Evolutionary conservation across 2,329 filamentous ascomycete genomes (phyloP), one percentile per base, ranked within the genome.

Genomic region (Pseudophaeomoniella oleicola): DNA sequence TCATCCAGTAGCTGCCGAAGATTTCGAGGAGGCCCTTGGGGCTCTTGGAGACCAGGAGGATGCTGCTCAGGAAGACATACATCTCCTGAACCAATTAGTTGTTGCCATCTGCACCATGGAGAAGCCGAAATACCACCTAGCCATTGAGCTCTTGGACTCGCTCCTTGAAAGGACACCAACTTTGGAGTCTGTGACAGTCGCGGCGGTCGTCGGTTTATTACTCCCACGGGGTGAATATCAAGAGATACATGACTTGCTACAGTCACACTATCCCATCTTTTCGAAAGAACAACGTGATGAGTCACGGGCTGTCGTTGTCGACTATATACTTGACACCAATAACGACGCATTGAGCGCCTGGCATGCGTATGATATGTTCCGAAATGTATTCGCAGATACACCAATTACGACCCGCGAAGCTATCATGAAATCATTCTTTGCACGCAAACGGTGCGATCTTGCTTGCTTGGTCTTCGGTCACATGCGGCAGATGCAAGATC

Each of bases 381-480:
- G 63, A 19, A 53, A 67, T n/a, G 62, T 68, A 6, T 77, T 78
- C 44, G 60, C 67, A 51, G 81, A 66, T 57, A 78, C 78, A 1
- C 66, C 72, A n/a, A 66, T 75, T 4, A 62, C 67, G 2, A 66
- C 72, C 35, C 79, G 88, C 6, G 75, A 78, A 11, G 58, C 67
- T 16, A 65, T 94, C 32, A 93, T 98, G 82, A 69, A 78, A 15
- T 66, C 71, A 15, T 94, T 96, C 59, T 93, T 92, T 52, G 61
- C 68, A 5, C 78, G 85, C 29, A 69, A 72, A 17, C 75, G 86
- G 9, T 69, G 83, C 10, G 87, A 96, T 50, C 86, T 94, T 71
- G 87, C 83, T 2, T 76, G 75, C 33, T 70, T 86, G 42, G 76
- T 93, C 19, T 94, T 98, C 57, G 82, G 82, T 11, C 84, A 94